phyloP scores from a whole-genome alignment of 2,329 filamentous ascomycete genomes.

The Teratosphaeria zuluensis region DNA sequence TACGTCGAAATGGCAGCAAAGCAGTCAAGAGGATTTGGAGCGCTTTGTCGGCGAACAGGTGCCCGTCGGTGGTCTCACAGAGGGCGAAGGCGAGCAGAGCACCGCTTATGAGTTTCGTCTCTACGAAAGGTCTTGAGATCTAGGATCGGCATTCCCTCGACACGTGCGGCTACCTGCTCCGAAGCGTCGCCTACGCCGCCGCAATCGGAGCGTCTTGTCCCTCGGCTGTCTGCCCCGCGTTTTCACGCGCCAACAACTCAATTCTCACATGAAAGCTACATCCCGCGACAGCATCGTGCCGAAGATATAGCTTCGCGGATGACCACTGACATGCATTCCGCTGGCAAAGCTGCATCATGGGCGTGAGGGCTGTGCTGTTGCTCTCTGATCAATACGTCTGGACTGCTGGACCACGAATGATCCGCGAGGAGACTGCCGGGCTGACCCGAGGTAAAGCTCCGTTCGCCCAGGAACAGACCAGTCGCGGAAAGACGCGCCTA shows the following conservation, averaged over 20 bases:
- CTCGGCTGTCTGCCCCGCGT: neutral
- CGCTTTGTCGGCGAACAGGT: slow-evolving; percentile 58
- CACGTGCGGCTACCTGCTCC: neutral
- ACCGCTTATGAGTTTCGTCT: slow-evolving; percentile 23
- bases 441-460: slow-evolving; percentile 11
- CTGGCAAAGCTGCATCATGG: neutral
- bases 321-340: neutral
- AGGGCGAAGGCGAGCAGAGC: slow-evolving; percentile 40
- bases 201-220: neutral
- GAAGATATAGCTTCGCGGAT: neutral
- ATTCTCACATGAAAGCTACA: neutral
- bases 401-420: neutral
- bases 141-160: neutral
- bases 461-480: slow-evolving; percentile 20
- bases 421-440: neutral
- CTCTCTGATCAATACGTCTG: neutral
- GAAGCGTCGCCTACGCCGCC: neutral
- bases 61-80: slow-evolving; percentile 47
- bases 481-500: slow-evolving; percentile 9
- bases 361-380: neutral
- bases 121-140: slow-evolving; percentile 15
- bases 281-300: neutral
- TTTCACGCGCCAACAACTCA: neutral
- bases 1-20: slow-evolving; percentile 44
- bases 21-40: slow-evolving; percentile 44